Evolutionary conservation across 768 basidiomycete species (phyloP).

Genomic region (Termitomyces sp.): DNA sequence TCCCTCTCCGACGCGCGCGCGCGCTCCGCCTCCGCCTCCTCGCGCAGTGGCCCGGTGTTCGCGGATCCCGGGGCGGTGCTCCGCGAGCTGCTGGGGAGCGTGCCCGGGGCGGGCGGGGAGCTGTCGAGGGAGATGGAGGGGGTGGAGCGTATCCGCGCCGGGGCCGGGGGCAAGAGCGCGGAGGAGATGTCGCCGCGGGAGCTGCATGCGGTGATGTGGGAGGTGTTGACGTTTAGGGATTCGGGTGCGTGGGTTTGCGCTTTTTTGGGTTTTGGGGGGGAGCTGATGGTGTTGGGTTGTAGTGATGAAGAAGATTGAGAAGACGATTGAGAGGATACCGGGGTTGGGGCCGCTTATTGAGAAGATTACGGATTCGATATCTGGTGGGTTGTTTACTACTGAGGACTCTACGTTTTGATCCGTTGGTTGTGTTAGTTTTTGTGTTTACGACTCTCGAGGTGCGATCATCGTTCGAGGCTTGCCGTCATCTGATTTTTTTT

Average conservation of each 20-base stretch:
- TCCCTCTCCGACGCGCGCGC: slow-evolving; percentile 74
- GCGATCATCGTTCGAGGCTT: background rate
- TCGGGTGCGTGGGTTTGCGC: slow-evolving; percentile 60
- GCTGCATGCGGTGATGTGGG: slow-evolving; percentile 78
- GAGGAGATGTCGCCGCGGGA: slow-evolving; percentile 87
- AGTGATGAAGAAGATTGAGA: slow-evolving; percentile 78
- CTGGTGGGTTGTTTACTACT: slow-evolving; percentile 60
- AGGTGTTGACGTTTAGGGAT: slow-evolving; percentile 83
- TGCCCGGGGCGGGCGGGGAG: slow-evolving; percentile 61
- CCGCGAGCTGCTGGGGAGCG: slow-evolving; percentile 53
- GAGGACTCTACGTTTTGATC: background rate
- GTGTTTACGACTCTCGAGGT: slow-evolving; percentile 84
- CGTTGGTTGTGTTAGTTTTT: slow-evolving; percentile 46
- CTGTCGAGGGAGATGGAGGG: slow-evolving; percentile 74
- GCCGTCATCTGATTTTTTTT: background rate
- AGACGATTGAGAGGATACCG: slow-evolving; percentile 77
- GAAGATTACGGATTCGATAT: slow-evolving; percentile 72
- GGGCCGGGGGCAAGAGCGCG: slow-evolving; percentile 11
- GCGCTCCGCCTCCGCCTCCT: slow-evolving; percentile 40
- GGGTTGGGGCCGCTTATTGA: slow-evolving; percentile 73
- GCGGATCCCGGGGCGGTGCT: slow-evolving; percentile 40
- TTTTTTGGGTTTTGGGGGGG: background rate
- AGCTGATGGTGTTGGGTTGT: background rate
- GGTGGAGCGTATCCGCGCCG: slow-evolving; percentile 66
- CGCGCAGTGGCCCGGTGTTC: slow-evolving; percentile 31